phyloP scores from a whole-genome alignment of 2,329 filamentous ascomycete species.

The Epichloe bromicola region DNA sequence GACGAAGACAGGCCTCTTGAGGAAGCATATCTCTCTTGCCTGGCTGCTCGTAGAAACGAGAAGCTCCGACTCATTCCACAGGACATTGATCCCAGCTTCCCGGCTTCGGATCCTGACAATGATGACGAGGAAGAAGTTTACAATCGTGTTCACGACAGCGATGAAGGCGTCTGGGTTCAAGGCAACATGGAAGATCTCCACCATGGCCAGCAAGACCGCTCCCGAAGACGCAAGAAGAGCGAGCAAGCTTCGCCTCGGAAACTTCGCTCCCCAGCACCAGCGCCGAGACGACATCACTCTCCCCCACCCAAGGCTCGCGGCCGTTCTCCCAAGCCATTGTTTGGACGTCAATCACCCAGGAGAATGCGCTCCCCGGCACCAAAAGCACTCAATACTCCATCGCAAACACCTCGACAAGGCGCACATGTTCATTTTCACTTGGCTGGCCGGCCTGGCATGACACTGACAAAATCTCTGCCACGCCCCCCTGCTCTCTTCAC shows the following conservation, averaged over 20 bases:
- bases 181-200: conserved; percentile 56
- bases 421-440: conserved; percentile 25
- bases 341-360: conserved; percentile 57
- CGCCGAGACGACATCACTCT: conserved; percentile 18
- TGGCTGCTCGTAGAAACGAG: conserved; percentile 67
- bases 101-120: conserved; percentile 82
- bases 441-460: conserved; percentile 49
- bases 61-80: conserved; percentile 82
- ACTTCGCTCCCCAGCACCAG: conserved; percentile 31
- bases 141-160: conserved; percentile 49
- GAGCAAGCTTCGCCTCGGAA: conserved; percentile 30
- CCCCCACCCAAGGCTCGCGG: conserved; percentile 26
- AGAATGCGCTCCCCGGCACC: conserved; percentile 60
- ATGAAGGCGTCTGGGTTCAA: conserved; percentile 56
- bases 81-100: conserved; percentile 95
- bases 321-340: conserved; percentile 34
- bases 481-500: conserved; percentile 61
- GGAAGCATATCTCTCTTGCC: conserved; percentile 76
- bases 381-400: conserved; percentile 21
- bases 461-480: conserved; percentile 76
- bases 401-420: conserved; percentile 26
- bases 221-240: conserved; percentile 37
- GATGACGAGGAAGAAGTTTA: conserved; percentile 62
- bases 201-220: conserved; percentile 39
- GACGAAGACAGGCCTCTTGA: conserved; percentile 94